These are phyloP conservation scores for Hypoxylon cercidicola DNA, from an alignment of 495 filamentous ascomycete genomes.

Conservation along the genomic window DNA sequence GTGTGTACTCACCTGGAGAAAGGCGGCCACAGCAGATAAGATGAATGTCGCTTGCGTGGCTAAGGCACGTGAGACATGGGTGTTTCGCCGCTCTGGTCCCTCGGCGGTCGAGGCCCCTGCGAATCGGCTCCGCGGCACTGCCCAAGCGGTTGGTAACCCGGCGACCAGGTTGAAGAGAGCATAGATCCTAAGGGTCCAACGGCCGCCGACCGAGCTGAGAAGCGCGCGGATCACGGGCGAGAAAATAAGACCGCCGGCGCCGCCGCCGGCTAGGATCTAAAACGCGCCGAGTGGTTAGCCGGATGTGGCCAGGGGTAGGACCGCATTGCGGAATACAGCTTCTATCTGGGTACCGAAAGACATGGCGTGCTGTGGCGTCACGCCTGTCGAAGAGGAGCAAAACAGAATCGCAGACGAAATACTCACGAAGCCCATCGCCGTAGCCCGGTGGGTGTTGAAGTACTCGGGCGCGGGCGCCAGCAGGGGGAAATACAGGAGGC, in stretches of 20 bases:
- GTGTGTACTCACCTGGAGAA: constrained; percentile 50
- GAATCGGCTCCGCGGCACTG: constrained; percentile 55
- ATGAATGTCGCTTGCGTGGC: constrained; percentile 54
- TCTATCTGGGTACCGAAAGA: not conserved
- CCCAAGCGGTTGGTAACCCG: constrained; percentile 58
- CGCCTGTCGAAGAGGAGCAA: constrained; percentile 7
- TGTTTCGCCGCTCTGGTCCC: constrained; percentile 44
- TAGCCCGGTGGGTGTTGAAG: constrained; percentile 58
- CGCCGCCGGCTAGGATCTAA: constrained; percentile 55
- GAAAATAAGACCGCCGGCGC: constrained; percentile 57
- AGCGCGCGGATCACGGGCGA: constrained; percentile 61
- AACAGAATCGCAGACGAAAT: constrained; percentile 30
- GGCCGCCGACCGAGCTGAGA: constrained; percentile 60
- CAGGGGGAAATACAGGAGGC: constrained; percentile 61
- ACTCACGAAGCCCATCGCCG: constrained; percentile 60
- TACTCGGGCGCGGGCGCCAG: constrained; percentile 60
- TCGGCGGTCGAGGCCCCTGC: constrained; percentile 27
- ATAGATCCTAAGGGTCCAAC: constrained; percentile 63
- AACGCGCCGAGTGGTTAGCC: not conserved
- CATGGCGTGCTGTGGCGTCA: not conserved
- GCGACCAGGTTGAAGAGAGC: constrained; percentile 57
- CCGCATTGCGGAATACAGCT: not conserved
- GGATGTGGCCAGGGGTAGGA: not conserved
- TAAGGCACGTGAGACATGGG: constrained; percentile 54
- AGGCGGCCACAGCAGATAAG: constrained; percentile 55